A percentile compares a stretch with the other conserved stretches of the same genome.
phyloP scores from a whole-genome alignment of 495 filamentous ascomycete species.

The Thermothielavioides terrestris region DNA sequence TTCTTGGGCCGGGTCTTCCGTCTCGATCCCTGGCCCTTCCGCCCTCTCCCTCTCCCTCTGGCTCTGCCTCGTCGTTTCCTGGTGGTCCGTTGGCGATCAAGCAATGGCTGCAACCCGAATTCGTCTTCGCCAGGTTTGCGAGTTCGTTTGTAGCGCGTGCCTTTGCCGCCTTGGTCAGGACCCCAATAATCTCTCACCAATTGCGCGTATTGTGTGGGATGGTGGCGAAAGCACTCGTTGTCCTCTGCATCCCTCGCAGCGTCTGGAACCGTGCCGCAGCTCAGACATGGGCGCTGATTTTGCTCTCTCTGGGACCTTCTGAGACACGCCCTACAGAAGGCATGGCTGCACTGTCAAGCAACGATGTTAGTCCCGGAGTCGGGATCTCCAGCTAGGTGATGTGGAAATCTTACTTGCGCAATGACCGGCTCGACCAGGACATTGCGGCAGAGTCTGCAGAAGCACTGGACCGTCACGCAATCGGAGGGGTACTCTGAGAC shows the following conservation, averaged over 20 bases:
- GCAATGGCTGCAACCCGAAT: slow-evolving; percentile 2
- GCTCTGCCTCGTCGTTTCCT: not conserved
- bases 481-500: not conserved
- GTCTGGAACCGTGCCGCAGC: not conserved
- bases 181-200: not conserved
- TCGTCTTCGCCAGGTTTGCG: slow-evolving; percentile 5
- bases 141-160: not conserved
- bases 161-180: not conserved
- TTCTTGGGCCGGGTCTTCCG: not conserved
- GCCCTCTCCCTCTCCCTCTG: not conserved
- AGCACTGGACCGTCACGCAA: not conserved
- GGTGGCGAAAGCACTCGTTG: not conserved
- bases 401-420: not conserved
- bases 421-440: not conserved
- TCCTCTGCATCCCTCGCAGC: not conserved
- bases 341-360: slow-evolving; percentile 28
- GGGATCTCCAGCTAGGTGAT: no score
- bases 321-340: slow-evolving; percentile 21
- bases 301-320: not conserved
- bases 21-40: not conserved
- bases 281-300: not conserved
- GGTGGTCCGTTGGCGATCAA: not conserved
- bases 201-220: not conserved
- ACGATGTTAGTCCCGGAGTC: not conserved
- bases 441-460: slow-evolving; percentile 7